Conservation (phyloP, 306 rosid species). For the Chamaecrista fasciculata region DNA sequence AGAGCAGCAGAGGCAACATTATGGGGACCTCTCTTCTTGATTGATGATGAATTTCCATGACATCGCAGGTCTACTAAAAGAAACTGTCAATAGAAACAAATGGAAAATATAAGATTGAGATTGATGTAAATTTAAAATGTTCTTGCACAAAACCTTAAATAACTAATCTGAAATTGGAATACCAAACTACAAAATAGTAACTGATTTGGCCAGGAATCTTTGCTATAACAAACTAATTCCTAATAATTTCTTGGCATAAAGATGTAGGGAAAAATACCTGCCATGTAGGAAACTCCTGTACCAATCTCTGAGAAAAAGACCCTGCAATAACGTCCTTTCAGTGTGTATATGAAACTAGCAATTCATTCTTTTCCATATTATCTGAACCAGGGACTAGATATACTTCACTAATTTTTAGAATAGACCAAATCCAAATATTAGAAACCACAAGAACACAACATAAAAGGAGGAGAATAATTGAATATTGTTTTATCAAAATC, state of each 20-base stretch:
- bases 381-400: neutral
- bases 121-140: constrained; percentile 14
- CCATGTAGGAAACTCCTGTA: constrained; percentile 83
- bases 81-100: constrained; percentile 51
- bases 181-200: neutral
- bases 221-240: neutral
- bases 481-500: neutral
- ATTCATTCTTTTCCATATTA: constrained; percentile 8
- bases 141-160: neutral
- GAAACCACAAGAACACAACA: neutral
- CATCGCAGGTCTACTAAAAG: constrained; percentile 88
- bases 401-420: neutral
- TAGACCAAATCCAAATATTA: constrained; percentile 1
- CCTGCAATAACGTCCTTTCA: constrained; percentile 51
- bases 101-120: constrained; percentile 25
- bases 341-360: constrained; percentile 23
- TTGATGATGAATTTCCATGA: constrained; percentile 85
- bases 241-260: constrained; percentile 22
- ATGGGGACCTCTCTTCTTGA: constrained; percentile 66
- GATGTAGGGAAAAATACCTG: constrained; percentile 61
- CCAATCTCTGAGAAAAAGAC: constrained; percentile 85
- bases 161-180: constrained; percentile 5
- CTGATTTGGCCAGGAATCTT: constrained; percentile 2
- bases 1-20: constrained; percentile 81
- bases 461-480: neutral